phyloP scores from a whole-genome alignment of 108 stramenopile species.

The Bacterosira constricta region DNA sequence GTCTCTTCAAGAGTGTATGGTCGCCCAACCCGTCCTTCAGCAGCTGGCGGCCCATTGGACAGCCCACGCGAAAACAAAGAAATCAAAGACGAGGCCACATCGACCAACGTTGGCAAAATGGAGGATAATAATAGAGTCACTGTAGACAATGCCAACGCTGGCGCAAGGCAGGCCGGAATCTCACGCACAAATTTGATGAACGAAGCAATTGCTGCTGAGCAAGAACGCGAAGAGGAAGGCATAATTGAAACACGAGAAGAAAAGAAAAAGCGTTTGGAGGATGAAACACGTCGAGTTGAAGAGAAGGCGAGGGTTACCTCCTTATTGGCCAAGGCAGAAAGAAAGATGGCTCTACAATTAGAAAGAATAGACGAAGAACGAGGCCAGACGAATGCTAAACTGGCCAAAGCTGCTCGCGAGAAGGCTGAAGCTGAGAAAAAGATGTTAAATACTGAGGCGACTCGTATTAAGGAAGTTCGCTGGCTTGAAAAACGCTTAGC shows the following conservation, averaged over 20 bases:
- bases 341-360: slow-evolving; percentile 1
- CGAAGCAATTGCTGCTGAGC: not conserved
- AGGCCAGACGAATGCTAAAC: not conserved
- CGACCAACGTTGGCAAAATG: not conserved
- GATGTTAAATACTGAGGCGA: not conserved
- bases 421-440: not conserved
- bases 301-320: slow-evolving; percentile 4
- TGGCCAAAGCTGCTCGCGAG: not conserved
- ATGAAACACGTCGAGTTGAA: not conserved
- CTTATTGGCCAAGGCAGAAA: slow-evolving; percentile 11
- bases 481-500: slow-evolving; percentile 4
- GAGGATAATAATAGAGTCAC: not conserved
- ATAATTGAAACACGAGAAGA: not conserved
- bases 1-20: slow-evolving; percentile 8
- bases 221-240: not conserved
- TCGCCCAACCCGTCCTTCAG: not conserved
- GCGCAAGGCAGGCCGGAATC: not conserved
- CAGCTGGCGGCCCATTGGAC: not conserved
- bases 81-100: too few species aligned
- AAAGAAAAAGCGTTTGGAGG: not conserved
- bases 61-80: not conserved
- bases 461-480: not conserved
- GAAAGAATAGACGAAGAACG: slow-evolving; percentile 2
- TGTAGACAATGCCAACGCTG: not conserved
- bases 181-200: not conserved